Evolutionary conservation across 306 rosid genomes (phyloP).

Genomic region (Leucaena leucocephala): DNA sequence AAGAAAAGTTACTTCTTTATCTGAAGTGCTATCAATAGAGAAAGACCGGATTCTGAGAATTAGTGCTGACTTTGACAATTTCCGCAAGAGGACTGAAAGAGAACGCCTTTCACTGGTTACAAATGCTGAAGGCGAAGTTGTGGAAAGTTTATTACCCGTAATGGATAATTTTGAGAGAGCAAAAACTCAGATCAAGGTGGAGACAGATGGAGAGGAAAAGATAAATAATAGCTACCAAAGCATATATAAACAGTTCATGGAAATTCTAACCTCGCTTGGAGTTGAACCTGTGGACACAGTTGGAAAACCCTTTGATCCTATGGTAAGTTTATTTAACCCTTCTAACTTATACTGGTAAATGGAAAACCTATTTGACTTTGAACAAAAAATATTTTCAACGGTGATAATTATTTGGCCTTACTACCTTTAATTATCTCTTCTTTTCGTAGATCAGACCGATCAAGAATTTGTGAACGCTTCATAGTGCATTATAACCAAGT

Average conservation of each 20-base stretch:
- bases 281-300: constrained; percentile 81
- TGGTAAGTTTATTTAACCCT: constrained; percentile 65
- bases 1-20: constrained; percentile 55
- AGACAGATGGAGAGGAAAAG: constrained; percentile 90
- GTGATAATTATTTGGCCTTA: not conserved
- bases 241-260: constrained; percentile 83
- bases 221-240: constrained; percentile 91
- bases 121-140: constrained; percentile 93
- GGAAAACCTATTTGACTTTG: constrained; percentile 9
- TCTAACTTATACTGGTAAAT: constrained; percentile 1
- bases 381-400: not conserved
- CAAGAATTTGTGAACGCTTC: not conserved
- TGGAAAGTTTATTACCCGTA: constrained; percentile 77
- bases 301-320: constrained; percentile 89
- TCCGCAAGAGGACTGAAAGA: constrained; percentile 91
- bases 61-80: constrained; percentile 96
- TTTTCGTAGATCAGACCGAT: not conserved
- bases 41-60: constrained; percentile 82
- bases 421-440: not conserved
- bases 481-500: not conserved
- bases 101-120: constrained; percentile 80
- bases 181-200: constrained; percentile 81
- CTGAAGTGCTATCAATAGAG: constrained; percentile 64
- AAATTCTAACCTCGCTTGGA: constrained; percentile 75
- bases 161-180: constrained; percentile 99